phyloP scores from a whole-genome alignment of 2,329 filamentous ascomycete genomes.

The Tolypocladium tropicale region DNA sequence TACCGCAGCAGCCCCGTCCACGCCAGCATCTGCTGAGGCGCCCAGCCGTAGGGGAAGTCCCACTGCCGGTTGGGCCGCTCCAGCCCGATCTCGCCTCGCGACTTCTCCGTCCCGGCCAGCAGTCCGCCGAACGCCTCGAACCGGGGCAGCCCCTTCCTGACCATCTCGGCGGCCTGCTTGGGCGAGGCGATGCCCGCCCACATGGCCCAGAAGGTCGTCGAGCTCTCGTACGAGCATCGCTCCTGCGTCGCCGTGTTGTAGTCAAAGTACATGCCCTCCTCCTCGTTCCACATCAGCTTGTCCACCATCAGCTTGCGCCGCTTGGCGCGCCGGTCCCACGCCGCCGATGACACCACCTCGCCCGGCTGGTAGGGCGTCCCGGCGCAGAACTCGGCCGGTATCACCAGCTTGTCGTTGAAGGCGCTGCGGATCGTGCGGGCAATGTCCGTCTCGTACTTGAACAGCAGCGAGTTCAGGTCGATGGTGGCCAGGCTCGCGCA shows the following conservation, averaged over 20 bases:
- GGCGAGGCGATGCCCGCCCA: conserved; percentile 88
- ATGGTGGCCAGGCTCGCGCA: conserved; percentile 87
- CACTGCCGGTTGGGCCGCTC: conserved; percentile 91
- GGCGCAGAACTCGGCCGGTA: conserved; percentile 74
- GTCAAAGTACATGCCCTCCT: conserved; percentile 95
- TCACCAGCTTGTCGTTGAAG: conserved; percentile 72
- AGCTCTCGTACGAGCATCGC: conserved; percentile 77
- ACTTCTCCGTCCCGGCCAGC: conserved; percentile 81
- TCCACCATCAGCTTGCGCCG: conserved; percentile 78
- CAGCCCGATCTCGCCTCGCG: conserved; percentile 68
- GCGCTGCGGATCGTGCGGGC: conserved; percentile 72
- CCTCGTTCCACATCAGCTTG: conserved; percentile 87
- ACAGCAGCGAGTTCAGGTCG: conserved; percentile 87
- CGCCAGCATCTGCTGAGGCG: conserved; percentile 94
- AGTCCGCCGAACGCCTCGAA: conserved; percentile 85
- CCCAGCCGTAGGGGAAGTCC: conserved; percentile 98
- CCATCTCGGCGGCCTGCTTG: conserved; percentile 74
- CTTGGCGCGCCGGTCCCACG: conserved; percentile 84
- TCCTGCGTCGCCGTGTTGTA: conserved; percentile 79
- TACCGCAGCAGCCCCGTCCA: conserved; percentile 91
- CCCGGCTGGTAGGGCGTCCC: conserved; percentile 52
- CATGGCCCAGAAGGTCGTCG: conserved; percentile 94
- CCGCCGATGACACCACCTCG: conserved; percentile 69
- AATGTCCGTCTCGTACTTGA: conserved; percentile 96
- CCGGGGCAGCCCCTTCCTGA: conserved; percentile 69